Base-by-base conservation (phyloP, 441 rosid species). In the Metrosideros polymorpha region DNA sequence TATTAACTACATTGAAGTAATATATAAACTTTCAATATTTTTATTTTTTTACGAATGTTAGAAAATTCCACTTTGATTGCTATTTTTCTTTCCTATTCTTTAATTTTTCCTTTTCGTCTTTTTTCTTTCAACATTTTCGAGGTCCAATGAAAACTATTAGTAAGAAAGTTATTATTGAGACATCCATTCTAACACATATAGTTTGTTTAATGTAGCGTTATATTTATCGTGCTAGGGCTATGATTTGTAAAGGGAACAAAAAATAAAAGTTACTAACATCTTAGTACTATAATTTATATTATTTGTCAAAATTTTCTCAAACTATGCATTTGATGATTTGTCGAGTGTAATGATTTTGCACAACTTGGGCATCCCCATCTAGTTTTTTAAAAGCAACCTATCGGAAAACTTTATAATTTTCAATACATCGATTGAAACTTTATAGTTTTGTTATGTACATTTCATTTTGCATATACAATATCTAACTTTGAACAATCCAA, bases 311-410 rank as follows among this genome's bases (percentile, higher is more conserved):
- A 55, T 9, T 24, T 24, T 55, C 13, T 25, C 29, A 1, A 55
- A 10, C 3, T 6, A 25, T 55, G 14, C 14, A n/a, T 9, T 55
- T 55, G 59, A 55, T 9, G 59, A 55, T 55, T 55, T 25, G 59
- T 55, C 59, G 25, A 10, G 59, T n/a, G 10, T 55, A 24, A 25
- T 55, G 25, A 55, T 55, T n/a, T n/a, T n/a, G n/a, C 3, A 2
- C 6, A 0, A n/a, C n/a, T 0, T 25, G 0, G 13, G n/a, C n/a
- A n/a, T 55, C 59, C 25, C 59, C 59, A 55, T 55, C 29, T 55
- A 55, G 59, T 55, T 55, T 55, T 55, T 55, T 55, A 55, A 55
- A 55, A 55, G 59, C 29, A 55, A 55, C 59, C 24, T 55, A 55
- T 25, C 10, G 1, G 29, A 55, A 24, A 55, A 55, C 29, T 24